A percentile compares a stretch with the other conserved stretches of the same genome.
Evolutionary conservation across 495 filamentous ascomycete genomes (phyloP).

Genomic region (Daldinia childiae): DNA sequence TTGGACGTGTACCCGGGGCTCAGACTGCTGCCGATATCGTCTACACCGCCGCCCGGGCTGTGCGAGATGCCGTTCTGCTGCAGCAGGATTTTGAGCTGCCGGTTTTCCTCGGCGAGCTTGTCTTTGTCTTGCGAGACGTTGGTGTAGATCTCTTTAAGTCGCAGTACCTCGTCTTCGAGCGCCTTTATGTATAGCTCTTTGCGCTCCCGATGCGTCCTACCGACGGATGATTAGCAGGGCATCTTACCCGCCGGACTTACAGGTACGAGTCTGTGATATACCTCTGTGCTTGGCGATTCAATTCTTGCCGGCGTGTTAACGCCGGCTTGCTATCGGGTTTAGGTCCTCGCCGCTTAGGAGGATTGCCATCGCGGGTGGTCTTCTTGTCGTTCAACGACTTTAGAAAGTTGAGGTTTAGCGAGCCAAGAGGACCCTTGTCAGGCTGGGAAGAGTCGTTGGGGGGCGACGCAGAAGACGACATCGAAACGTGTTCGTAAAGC

Average conservation of each 20-base stretch:
- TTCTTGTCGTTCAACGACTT: constrained; percentile 71
- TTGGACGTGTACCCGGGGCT: constrained; percentile 61
- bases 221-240: constrained; percentile 21
- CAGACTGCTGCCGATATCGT: constrained; percentile 57
- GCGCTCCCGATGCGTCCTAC: constrained; percentile 90
- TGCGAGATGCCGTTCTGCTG: constrained; percentile 72
- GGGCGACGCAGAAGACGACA: constrained; percentile 57
- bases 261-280: constrained; percentile 49
- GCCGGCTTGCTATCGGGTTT: constrained; percentile 98
- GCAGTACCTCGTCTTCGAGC: constrained; percentile 89
- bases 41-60: constrained; percentile 47
- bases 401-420: constrained; percentile 65
- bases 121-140: constrained; percentile 72
- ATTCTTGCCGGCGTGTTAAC: constrained; percentile 89
- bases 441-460: constrained; percentile 46
- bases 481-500: constrained; percentile 49
- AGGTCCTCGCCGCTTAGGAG: constrained; percentile 88
- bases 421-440: constrained; percentile 63
- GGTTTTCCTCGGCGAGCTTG: constrained; percentile 76
- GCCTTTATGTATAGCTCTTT: constrained; percentile 95
- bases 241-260: background rate
- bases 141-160: constrained; percentile 70
- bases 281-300: constrained; percentile 97
- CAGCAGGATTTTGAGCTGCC: constrained; percentile 77
- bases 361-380: constrained; percentile 79